These are phyloP conservation scores for Trichosporon sp. DNA, from an alignment of 1,284 basidiomycete species.

Conservation along the genomic window DNA sequence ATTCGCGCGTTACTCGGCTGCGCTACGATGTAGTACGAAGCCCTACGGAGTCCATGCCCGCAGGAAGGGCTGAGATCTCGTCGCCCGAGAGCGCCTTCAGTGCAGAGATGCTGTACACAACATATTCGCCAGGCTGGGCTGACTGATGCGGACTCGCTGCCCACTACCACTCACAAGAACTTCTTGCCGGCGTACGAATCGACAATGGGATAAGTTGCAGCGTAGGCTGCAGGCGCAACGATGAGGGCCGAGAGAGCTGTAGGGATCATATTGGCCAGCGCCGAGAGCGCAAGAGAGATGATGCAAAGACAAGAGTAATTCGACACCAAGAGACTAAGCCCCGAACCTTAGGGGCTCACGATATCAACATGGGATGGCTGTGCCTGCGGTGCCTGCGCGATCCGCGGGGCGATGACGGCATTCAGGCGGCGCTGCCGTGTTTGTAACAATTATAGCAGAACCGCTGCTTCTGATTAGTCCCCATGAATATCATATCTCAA, in stretches of 20 bases:
- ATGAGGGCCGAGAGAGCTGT: conserved; percentile 7
- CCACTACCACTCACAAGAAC: conserved; percentile 13
- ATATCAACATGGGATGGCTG: neutral
- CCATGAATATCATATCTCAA: too few species aligned
- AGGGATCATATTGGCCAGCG: conserved; percentile 5
- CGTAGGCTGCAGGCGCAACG: neutral
- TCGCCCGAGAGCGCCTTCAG: neutral
- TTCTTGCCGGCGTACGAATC: conserved; percentile 20
- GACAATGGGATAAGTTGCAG: conserved; percentile 15
- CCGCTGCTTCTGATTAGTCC: too few species aligned
- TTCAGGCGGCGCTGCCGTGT: neutral
- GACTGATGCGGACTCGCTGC: too few species aligned
- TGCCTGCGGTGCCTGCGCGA: neutral
- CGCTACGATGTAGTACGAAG: neutral
- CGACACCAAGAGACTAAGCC: neutral
- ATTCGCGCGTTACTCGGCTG: neutral
- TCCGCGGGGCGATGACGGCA: neutral
- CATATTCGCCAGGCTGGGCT: too few species aligned
- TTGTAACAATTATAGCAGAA: neutral
- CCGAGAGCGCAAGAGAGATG: neutral
- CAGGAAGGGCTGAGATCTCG: too few species aligned
- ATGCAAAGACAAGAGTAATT: neutral
- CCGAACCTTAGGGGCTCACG: neutral
- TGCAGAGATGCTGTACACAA: neutral
- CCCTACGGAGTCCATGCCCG: too few species aligned